Evolutionary conservation across 805 yeast genomes (phyloP).

Genomic region (Ogataea neopini): DNA sequence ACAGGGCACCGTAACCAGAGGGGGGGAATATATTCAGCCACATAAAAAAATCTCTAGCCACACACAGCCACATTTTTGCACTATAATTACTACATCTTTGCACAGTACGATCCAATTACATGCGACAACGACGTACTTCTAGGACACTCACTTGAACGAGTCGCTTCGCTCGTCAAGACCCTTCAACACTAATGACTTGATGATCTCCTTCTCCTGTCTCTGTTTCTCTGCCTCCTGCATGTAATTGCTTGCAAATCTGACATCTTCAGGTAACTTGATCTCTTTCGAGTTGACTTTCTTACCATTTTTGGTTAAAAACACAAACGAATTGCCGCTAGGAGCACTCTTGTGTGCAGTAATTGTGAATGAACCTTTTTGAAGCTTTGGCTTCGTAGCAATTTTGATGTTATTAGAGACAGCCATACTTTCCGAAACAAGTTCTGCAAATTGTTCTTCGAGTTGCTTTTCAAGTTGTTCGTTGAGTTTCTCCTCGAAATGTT

Average conservation of each 20-base stretch:
- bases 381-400: slow-evolving; percentile 17
- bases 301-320: slow-evolving; percentile 56
- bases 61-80: background rate
- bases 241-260: slow-evolving; percentile 54
- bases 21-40: too few relatives aligned
- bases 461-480: slow-evolving; percentile 31
- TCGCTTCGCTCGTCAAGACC: too few relatives aligned
- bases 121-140: too few relatives aligned
- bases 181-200: slow-evolving; percentile 55
- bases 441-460: slow-evolving; percentile 57
- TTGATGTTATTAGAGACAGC: slow-evolving; percentile 31
- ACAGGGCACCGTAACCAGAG: slow-evolving; percentile 14
- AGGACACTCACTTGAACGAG: too few relatives aligned
- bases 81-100: background rate
- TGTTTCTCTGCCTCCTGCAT: slow-evolving; percentile 50
- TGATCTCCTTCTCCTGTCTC: slow-evolving; percentile 53
- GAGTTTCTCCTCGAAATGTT: slow-evolving; percentile 27
- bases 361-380: slow-evolving; percentile 27
- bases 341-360: slow-evolving; percentile 25
- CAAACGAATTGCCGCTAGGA: slow-evolving; percentile 35
- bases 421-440: slow-evolving; percentile 52
- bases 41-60: too few relatives aligned
- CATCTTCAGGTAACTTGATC: slow-evolving; percentile 53
- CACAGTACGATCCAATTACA: too few relatives aligned
- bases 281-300: slow-evolving; percentile 45